phyloP scores from a whole-genome alignment of 192 early-diverging fungal species.

The Coemansia sp. region DNA sequence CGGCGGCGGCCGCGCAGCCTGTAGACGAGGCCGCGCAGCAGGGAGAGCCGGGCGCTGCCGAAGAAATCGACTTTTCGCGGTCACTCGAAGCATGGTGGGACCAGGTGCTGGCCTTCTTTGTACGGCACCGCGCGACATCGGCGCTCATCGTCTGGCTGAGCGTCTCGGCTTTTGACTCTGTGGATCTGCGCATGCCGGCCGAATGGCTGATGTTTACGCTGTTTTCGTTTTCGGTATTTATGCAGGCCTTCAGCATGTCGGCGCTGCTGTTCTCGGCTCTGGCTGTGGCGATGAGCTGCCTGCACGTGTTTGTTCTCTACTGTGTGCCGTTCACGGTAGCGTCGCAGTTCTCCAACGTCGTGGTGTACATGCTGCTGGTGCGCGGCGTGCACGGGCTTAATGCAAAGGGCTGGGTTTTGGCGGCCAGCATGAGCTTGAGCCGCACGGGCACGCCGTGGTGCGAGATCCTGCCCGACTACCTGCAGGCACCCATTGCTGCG shows the following conservation, averaged over 20 bases:
- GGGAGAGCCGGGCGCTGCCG: background rate
- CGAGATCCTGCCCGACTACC: constrained; percentile 33
- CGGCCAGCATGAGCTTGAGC: constrained; percentile 33
- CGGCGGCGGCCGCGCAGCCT: background rate
- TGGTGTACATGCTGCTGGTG: constrained; percentile 49
- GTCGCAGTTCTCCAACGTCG: constrained; percentile 36
- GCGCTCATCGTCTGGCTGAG: constrained; percentile 32
- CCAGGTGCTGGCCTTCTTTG: constrained; percentile 28
- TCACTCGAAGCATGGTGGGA: constrained; percentile 32
- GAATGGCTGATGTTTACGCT: constrained; percentile 51
- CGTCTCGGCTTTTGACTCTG: constrained; percentile 31
- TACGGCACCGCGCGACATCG: constrained; percentile 35
- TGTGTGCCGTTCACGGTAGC: constrained; percentile 23
- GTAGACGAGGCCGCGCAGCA: background rate
- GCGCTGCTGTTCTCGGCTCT: constrained; percentile 35
- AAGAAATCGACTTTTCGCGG: constrained; percentile 14
- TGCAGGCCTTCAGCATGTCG: constrained; percentile 50
- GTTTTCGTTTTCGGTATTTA: constrained; percentile 50
- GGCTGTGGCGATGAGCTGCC: constrained; percentile 29
- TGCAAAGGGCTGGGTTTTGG: constrained; percentile 39
- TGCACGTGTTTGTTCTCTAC: constrained; percentile 37
- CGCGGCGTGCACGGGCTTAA: constrained; percentile 43
- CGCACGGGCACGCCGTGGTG: constrained; percentile 43
- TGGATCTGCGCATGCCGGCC: constrained; percentile 39
- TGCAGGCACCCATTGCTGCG: constrained; percentile 43